Base-by-base conservation (phyloP, 140 eudicot species). In the Flaveria floridana region DNA sequence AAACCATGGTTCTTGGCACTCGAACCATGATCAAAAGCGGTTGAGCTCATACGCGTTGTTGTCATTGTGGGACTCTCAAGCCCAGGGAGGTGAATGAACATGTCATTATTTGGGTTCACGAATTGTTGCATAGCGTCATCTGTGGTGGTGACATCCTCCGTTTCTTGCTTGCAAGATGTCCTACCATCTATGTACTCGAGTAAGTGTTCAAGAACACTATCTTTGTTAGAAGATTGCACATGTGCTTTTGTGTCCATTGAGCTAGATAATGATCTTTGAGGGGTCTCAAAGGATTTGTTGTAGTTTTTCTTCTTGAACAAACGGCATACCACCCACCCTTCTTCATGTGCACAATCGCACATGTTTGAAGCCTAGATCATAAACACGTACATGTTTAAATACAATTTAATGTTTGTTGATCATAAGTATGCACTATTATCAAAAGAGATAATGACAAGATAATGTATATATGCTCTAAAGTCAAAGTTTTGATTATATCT, bases 241-340 rank as follows among this genome's bases (percentile, higher is more conserved):
- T 34, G 41, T 34, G 41, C 41, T 34, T 34, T 34, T 34, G 41
- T 34, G 41, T 34, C 41, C 46, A 70, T 6, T 3, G 81, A 69
- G 20, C 25, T 26, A 3, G 78, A 50, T 37, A 42, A 62, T 9
- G 82, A 65, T 73, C 75, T 75, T 2, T 78, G 81, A 11, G 85
- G 81, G n/a, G 75, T 79, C 62, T 81, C 89, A 0, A 77, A 19
- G 3, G 78, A 55, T 47, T 79, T 79, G 48, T 72, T 74, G 73
- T 79, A 79, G 41, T 65, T 72, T 67, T 79, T 79, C 75, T 83
- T 83, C 82, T 79, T 83, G 82, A 83, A 83, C 15, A 83, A 81
- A 70, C 87, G 72, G 70, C 87, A 83, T 25, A 83, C 70, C 51
- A 79, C 87, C 87, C 87, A 83, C 4, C 87, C 87, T 44, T 83